A percentile compares a stretch with the other conserved stretches of the same genome.
Conservation (phyloP, 257 asterid species). For the Solanum clarkiae region DNA sequence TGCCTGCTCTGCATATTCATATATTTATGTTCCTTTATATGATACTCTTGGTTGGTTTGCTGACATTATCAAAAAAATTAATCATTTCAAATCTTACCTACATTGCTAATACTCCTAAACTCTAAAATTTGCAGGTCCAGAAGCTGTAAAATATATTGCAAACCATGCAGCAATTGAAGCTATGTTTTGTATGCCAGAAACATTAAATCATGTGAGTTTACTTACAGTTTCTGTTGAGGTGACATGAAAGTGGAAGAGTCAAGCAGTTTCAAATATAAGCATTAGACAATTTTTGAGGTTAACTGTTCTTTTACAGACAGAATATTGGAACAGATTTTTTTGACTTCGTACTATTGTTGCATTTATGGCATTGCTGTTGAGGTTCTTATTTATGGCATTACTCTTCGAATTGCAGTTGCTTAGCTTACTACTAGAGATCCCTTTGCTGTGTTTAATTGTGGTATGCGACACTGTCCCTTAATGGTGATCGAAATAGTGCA, state of each 20-base stretch:
- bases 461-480: constrained; percentile 29
- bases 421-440: constrained; percentile 70
- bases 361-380: not conserved
- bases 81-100: not conserved
- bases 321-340: not conserved
- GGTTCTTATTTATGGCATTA: not conserved
- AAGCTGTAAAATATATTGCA: constrained; percentile 53
- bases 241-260: not conserved
- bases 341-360: not conserved
- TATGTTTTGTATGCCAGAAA: constrained; percentile 44
- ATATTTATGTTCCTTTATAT: constrained; percentile 53
- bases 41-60: constrained; percentile 55
- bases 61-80: not conserved
- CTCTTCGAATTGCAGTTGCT: constrained; percentile 37
- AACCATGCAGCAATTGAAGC: constrained; percentile 54
- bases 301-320: not conserved
- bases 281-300: not conserved
- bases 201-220: constrained; percentile 34
- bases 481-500: not conserved
- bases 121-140: constrained; percentile 43
- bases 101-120: not conserved
- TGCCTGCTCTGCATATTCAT: constrained; percentile 68
- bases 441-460: constrained; percentile 65
- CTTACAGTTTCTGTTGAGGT: not conserved
- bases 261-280: not conserved